Base-by-base conservation (phyloP, 2,329 filamentous ascomycete species). In the Hypoxylon sp. region DNA sequence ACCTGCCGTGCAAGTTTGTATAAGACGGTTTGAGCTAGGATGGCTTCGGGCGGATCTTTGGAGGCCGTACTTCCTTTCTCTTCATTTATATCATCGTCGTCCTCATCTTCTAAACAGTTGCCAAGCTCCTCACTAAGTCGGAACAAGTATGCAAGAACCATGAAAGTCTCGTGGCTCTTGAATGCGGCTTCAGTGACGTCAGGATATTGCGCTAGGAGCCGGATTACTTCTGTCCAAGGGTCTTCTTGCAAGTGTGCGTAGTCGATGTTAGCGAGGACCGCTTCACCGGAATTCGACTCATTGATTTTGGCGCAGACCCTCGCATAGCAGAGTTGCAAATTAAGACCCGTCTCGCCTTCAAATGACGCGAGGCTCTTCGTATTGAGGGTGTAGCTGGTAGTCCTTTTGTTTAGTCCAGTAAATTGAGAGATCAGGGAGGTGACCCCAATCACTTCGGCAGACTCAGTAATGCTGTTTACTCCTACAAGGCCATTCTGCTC, bases 311-410 rank as follows among this genome's bases (percentile, higher is more conserved):
- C 88, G 77, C 83, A 86, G 43, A 94, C 84, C 72, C 90, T 90
- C 32, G 91, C 90, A 75, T 94, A 90, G 3, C 92, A 92, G 75
- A 94, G 94, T 81, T 96, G 92, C 45, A 96, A 85, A 78, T 94
- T 94, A 11, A 92, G 91, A 6, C 93, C 93, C 1, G 92, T 96
- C 78, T 95, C 92, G 43, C 92, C 92, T 80, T 96, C 92, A 70
- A 94, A 94, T 2, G 90, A 92, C 6, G 89, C 91, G 91, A 96
- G 94, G 70, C 87, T 85, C 63, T 93, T 88, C 84, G 94, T 89
- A 81, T 94, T 90, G 80, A 95, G 94, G 61, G 85, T 83, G 76
- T 89, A 90, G 79, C 53, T 48, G 5, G 51, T 61, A 1, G 52
- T 19, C 19, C 70, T 46, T 46, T 88, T 88, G 78, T 88, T 88